These are phyloP conservation scores for Candida manassasensis DNA, from an alignment of 805 yeast genomes.

Conservation along the genomic window DNA sequence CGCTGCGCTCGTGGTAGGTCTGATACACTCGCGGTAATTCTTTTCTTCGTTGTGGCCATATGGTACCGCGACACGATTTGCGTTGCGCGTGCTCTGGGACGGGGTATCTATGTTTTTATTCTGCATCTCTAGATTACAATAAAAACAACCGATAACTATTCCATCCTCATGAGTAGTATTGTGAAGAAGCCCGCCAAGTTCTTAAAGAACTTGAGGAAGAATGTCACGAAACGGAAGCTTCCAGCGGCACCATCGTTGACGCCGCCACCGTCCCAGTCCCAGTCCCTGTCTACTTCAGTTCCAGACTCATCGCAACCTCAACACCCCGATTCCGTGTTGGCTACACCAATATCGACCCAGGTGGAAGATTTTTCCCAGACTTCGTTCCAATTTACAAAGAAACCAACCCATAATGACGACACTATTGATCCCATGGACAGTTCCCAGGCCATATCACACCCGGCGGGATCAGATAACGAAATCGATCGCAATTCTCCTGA, in stretches of 20 bases:
- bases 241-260: slow-evolving; percentile 6
- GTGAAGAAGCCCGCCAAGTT: slow-evolving; percentile 55
- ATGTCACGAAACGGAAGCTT: slow-evolving; percentile 16
- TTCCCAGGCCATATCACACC: slow-evolving; percentile 6
- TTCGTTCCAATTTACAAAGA: background rate
- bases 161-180: slow-evolving; percentile 46
- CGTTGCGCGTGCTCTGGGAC: no score
- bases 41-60: no score
- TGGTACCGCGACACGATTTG: no score
- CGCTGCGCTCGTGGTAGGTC: no score
- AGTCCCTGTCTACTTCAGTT: slow-evolving; percentile 17
- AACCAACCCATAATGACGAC: slow-evolving; percentile 1
- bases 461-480: slow-evolving; percentile 12
- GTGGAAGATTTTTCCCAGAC: background rate
- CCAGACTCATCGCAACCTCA: slow-evolving; percentile 4
- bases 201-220: slow-evolving; percentile 48
- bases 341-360: slow-evolving; percentile 3
- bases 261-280: slow-evolving; percentile 5
- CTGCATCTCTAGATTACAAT: no score
- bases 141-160: background rate
- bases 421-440: slow-evolving; percentile 6
- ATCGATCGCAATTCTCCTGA: slow-evolving; percentile 11
- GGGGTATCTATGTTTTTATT: no score
- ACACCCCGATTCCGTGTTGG: slow-evolving; percentile 6
- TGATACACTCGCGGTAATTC: no score